Evolutionary conservation across 495 filamentous ascomycete species (phyloP).

Genomic region (Hypoxylon fuscum): DNA sequence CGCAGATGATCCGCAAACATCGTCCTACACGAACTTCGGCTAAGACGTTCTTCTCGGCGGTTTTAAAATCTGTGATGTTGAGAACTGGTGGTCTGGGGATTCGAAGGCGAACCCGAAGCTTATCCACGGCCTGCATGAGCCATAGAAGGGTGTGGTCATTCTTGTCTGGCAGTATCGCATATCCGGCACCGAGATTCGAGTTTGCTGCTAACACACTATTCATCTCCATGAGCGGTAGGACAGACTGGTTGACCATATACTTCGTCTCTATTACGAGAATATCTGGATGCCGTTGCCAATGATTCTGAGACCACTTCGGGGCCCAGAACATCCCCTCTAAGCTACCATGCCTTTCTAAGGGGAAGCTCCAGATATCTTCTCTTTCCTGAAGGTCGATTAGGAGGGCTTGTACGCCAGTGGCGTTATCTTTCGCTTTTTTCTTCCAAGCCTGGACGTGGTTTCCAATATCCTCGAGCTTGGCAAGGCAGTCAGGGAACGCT

Average conservation of each 20-base stretch:
- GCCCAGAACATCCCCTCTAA: slow-evolving; percentile 45
- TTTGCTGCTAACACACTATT: slow-evolving; percentile 41
- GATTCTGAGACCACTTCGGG: slow-evolving; percentile 41
- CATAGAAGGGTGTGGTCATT: slow-evolving; percentile 40
- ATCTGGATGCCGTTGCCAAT: slow-evolving; percentile 44
- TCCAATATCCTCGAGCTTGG: slow-evolving; percentile 42
- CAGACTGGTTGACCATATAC: slow-evolving; percentile 42
- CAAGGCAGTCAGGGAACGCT: slow-evolving; percentile 32
- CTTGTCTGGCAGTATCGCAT: slow-evolving; percentile 45
- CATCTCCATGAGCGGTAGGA: slow-evolving; percentile 44
- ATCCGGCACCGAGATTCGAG: slow-evolving; percentile 40
- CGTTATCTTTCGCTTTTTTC: slow-evolving; percentile 42
- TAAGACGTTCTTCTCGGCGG: slow-evolving; percentile 41
- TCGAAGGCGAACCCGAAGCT: slow-evolving; percentile 38
- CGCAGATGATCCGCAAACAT: slow-evolving; percentile 21
- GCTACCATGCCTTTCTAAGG: slow-evolving; percentile 35
- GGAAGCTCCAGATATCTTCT: slow-evolving; percentile 43
- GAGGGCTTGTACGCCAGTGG: slow-evolving; percentile 44
- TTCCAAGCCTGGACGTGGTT: slow-evolving; percentile 44
- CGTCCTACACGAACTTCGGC: slow-evolving; percentile 37
- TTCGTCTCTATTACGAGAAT: slow-evolving; percentile 44
- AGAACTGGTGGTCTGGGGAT: slow-evolving; percentile 40
- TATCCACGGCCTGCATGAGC: slow-evolving; percentile 42
- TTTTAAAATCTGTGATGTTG: slow-evolving; percentile 44
- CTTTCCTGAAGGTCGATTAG: slow-evolving; percentile 43